A percentile compares a stretch with the other conserved stretches of the same genome.
These are phyloP conservation scores for Ophiocytium majus DNA, from an alignment of 352 stramenopile genomes.

Conservation along the genomic window DNA sequence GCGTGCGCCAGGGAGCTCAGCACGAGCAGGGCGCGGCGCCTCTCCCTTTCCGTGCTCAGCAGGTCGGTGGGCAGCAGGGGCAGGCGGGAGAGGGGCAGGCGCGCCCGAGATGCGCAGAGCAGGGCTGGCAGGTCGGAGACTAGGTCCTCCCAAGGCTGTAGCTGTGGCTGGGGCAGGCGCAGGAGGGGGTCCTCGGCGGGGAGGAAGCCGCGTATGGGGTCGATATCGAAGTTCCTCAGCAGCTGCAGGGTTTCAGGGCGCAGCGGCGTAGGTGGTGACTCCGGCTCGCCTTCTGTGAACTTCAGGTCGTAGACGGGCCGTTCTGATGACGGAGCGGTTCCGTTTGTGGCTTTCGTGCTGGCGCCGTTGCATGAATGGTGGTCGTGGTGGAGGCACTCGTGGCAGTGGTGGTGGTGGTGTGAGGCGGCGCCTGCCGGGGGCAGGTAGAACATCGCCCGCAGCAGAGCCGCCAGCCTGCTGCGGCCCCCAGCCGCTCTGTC, in stretches of 20 bases:
- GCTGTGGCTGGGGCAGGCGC: slow-evolving; percentile 43
- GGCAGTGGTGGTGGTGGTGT: neutral
- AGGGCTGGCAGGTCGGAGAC: slow-evolving; percentile 37
- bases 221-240: slow-evolving; percentile 49
- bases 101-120: slow-evolving; percentile 28
- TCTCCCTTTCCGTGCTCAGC: slow-evolving; percentile 30
- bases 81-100: slow-evolving; percentile 34
- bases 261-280: neutral
- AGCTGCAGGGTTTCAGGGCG: slow-evolving; percentile 13
- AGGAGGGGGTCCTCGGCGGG: slow-evolving; percentile 39
- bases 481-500: too few relatives aligned
- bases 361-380: neutral
- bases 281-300: neutral
- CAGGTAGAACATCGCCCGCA: neutral
- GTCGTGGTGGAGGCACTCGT: neutral
- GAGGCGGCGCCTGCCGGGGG: neutral
- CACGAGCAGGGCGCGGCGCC: slow-evolving; percentile 54
- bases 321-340: neutral
- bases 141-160: slow-evolving; percentile 53
- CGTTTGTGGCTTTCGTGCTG: neutral
- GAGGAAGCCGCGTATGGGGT: slow-evolving; percentile 50
- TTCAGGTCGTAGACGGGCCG: neutral
- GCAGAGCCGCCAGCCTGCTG: too few relatives aligned
- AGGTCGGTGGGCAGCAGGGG: slow-evolving; percentile 38
- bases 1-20: slow-evolving; percentile 57